Evolutionary conservation across 192 early-diverging fungal species (phyloP), one percentile per base, ranked within the genome.

Genomic region (Chytriomyces confervae): DNA sequence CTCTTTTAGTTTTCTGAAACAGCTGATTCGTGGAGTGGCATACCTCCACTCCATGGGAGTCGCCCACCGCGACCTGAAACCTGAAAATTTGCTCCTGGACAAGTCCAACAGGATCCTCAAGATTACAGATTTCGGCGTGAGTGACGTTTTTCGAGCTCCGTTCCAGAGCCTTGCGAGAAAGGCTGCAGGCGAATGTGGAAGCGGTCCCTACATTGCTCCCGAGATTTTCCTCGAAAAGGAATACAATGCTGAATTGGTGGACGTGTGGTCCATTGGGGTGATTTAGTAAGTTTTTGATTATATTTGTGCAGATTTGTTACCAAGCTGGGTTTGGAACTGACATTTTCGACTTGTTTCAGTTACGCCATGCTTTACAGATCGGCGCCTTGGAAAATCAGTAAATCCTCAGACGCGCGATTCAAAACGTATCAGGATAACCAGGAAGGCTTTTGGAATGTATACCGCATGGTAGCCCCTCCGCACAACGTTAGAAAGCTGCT

Each of bases 71-170:
- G 95, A 98, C 72, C 82, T 98, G 69, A 97, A 98, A 74, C 91
- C 95, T 29, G 94, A 98, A 82, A 98, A 98, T 81, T 69, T 97
- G 27, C 84, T 97, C 18, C 81, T 98, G 76, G 92, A 94, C 64
- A 50, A 8, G 7, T 50, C 64, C 16, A 86, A 90, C 74, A 86
- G 87, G 9, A 79, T 62, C 13, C 76, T 98, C 69, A 98, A 98
- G 83, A 95, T 98, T 77, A 93, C 96, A 11, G 96, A 98, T 87
- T 98, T 97, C 90, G 96, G 96, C 51, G 93, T 95, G n/a, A 93
- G 94, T 5, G 94, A 94, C 79, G 96, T 97, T 5, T 96, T 97
- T 85, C 87, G 91, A 70, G 88, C 88, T 46, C 91, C 91, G 57
- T 95, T 94, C 64, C 79, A 82, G 57, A 70, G 89, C 66, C 91